phyloP scores from a whole-genome alignment of 2,329 filamentous ascomycete genomes.

The Bipolaris zeicola region DNA sequence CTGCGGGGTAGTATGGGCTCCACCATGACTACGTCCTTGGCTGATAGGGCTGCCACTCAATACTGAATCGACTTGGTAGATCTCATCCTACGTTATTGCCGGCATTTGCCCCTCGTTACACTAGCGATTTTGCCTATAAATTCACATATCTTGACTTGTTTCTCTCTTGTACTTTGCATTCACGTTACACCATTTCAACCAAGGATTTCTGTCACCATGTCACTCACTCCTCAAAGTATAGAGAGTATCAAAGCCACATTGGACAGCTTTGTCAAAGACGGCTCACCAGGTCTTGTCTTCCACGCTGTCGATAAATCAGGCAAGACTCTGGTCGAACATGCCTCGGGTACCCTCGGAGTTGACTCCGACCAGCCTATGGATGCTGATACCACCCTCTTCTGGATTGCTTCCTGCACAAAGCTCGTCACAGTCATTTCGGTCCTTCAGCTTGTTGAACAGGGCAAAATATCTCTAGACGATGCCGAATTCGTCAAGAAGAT shows the following conservation, averaged over 20 bases:
- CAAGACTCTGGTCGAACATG: conserved; percentile 49
- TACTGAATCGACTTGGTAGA: not conserved
- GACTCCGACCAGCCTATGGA: conserved; percentile 59
- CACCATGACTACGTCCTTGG: not conserved
- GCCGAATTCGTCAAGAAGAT: conserved; percentile 39
- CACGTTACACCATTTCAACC: not conserved
- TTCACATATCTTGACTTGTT: not conserved
- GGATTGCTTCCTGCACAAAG: conserved; percentile 60
- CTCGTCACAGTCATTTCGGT: conserved; percentile 42
- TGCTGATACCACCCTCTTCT: conserved; percentile 63
- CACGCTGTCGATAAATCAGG: conserved; percentile 54
- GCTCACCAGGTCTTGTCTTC: conserved; percentile 54
- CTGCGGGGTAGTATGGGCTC: conserved; percentile 8
- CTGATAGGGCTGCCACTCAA: not conserved
- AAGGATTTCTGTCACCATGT: conserved; percentile 26
- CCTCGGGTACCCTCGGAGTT: conserved; percentile 51
- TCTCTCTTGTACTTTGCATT: not conserved
- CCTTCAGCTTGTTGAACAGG: conserved; percentile 47
- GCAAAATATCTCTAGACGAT: conserved; percentile 46
- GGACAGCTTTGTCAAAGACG: conserved; percentile 36
- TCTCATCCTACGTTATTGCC: not conserved
- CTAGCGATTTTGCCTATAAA: not conserved
- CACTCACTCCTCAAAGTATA: conserved; percentile 36
- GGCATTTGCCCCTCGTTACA: not conserved
- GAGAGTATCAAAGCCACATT: conserved; percentile 48